These are phyloP conservation scores for Calamus simplicifolius DNA, from an alignment of 176 grass and related monocot genomes.

Conservation along the genomic window DNA sequence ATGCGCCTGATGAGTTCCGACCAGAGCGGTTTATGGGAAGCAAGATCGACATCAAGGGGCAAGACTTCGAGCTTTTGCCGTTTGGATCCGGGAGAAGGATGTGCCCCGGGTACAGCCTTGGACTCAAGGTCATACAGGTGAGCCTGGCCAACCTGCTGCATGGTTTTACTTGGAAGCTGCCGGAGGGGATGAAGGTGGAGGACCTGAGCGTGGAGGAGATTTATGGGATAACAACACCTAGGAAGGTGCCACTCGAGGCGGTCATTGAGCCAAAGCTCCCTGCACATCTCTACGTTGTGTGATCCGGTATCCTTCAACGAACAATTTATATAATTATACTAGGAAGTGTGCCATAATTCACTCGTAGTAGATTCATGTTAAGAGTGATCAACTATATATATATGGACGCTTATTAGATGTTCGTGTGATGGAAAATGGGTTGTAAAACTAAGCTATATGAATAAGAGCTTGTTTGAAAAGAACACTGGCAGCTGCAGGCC, in stretches of 20 bases:
- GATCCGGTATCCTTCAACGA: no score
- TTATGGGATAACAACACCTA: slow-evolving; percentile 19
- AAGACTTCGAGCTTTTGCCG: slow-evolving; percentile 51
- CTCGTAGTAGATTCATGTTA: no score
- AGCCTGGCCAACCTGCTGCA: slow-evolving; percentile 51
- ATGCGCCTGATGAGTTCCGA: slow-evolving; percentile 40
- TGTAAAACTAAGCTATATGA: no score
- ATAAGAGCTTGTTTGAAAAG: no score
- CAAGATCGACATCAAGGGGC: slow-evolving; percentile 41
- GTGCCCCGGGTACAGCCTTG: slow-evolving; percentile 48
- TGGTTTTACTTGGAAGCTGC: slow-evolving; percentile 45
- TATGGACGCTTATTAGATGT: no score
- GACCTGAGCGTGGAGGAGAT: slow-evolving; percentile 56
- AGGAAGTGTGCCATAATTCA: no score
- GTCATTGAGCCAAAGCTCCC: slow-evolving; percentile 22
- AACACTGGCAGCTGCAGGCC: no score
- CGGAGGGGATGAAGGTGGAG: slow-evolving; percentile 17
- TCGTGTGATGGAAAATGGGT: no score
- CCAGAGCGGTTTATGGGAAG: slow-evolving; percentile 33
- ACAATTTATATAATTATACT: no score
- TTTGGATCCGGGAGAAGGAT: slow-evolving; percentile 49
- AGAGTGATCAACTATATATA: no score
- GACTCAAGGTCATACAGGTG: slow-evolving; percentile 38
- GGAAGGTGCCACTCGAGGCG: slow-evolving; percentile 28
- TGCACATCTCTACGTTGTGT: slow-evolving; percentile 17